A percentile compares a stretch with the other conserved stretches of the same genome.
Conservation (phyloP, 345 rosid genomes). For the Populus euphratica region DNA sequence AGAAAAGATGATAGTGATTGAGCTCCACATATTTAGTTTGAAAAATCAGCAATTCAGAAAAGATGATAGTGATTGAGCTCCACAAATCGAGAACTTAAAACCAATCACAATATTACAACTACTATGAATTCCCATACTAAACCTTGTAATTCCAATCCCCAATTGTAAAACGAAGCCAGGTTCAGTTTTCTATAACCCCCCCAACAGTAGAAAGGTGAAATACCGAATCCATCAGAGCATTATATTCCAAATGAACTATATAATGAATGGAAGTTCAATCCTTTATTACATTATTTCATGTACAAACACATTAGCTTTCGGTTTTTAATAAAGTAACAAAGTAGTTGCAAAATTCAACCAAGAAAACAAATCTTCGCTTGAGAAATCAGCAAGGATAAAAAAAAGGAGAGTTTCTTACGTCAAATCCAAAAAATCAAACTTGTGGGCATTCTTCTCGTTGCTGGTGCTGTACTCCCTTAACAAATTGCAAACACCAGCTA, state of each 20-base stretch:
- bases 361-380: background rate
- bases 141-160: background rate
- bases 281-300: background rate
- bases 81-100: background rate
- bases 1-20: no score
- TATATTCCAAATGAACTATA: background rate
- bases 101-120: background rate
- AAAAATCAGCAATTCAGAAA: background rate
- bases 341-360: background rate
- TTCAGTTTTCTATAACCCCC: background rate
- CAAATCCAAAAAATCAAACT: constrained; percentile 70
- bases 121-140: background rate
- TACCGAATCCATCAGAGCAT: background rate
- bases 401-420: constrained; percentile 47
- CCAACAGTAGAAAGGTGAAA: background rate
- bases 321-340: background rate
- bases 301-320: background rate
- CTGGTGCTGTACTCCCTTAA: constrained; percentile 41
- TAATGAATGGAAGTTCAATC: background rate
- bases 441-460: constrained; percentile 9
- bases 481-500: constrained; percentile 19
- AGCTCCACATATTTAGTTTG: background rate
- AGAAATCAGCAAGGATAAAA: background rate
- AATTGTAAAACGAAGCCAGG: background rate
- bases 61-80: no score